Conservation (phyloP, 106 monocot genomes). For the Dendrobium huoshanense region DNA sequence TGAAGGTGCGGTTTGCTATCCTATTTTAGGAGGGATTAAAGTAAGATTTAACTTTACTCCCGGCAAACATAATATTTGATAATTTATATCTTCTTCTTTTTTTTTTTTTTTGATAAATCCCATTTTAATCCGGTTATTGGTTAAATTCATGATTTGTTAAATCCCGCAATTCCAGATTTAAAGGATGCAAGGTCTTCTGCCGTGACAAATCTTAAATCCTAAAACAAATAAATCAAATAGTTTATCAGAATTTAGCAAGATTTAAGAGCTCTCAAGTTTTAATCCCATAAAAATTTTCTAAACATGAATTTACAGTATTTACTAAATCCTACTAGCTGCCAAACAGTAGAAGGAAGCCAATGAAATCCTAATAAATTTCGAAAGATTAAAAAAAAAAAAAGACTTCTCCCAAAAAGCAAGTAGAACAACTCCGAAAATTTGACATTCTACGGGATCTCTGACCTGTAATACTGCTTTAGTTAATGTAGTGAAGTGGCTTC, state of each 20-base stretch:
- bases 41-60: neutral
- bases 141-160: neutral
- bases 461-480: conserved; percentile 40
- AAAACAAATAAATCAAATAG: too few species aligned
- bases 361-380: neutral
- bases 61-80: too few species aligned
- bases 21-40: neutral
- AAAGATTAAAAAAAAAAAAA: too few species aligned
- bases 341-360: neutral
- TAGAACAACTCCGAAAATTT: neutral
- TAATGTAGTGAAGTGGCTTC: conserved; percentile 7
- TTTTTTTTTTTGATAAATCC: too few species aligned
- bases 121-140: neutral
- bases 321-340: too few species aligned
- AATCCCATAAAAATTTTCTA: neutral
- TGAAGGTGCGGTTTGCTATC: neutral
- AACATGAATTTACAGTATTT: too few species aligned
- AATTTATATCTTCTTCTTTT: too few species aligned
- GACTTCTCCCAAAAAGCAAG: too few species aligned
- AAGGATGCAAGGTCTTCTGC: too few species aligned
- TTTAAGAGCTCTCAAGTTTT: neutral
- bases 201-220: too few species aligned
- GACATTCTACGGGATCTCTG: neutral
- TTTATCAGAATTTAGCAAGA: neutral
- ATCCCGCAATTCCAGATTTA: too few species aligned